Evolutionary conservation across 257 asterid genomes (phyloP).

Genomic region (Rubia yunnanensis): DNA sequence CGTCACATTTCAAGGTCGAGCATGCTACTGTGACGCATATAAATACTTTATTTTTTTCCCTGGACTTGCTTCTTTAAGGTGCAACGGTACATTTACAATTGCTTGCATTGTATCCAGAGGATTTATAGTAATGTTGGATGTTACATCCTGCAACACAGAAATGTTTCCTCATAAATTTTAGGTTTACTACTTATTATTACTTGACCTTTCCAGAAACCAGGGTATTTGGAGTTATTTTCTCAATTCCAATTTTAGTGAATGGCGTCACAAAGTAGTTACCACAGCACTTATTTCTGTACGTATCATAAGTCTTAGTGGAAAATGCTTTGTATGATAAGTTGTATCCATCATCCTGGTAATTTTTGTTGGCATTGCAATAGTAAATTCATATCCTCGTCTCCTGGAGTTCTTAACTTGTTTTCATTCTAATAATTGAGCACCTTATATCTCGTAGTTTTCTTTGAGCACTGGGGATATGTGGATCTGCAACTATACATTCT

Average conservation of each 20-base stretch:
- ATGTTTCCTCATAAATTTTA: neutral
- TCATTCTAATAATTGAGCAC: neutral
- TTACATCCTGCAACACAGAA: neutral
- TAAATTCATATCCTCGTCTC: neutral
- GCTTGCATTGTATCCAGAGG: neutral
- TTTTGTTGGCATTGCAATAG: neutral
- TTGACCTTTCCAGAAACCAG: neutral
- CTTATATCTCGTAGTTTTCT: neutral
- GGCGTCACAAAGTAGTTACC: neutral
- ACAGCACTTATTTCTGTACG: neutral
- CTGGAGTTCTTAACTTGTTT: neutral
- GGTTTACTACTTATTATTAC: neutral
- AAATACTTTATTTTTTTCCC: neutral
- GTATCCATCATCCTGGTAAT: neutral
- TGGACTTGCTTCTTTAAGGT: neutral
- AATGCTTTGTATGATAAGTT: too few relatives aligned
- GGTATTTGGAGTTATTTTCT: neutral
- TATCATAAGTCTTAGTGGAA: neutral
- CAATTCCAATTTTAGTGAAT: neutral
- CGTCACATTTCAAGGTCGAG: constrained; percentile 78
- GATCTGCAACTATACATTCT: neutral
- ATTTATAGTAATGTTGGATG: neutral
- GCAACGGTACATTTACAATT: neutral
- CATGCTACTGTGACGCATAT: neutral
- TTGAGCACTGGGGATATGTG: neutral